Percentiles rank a stretch among this genome's conserved stretches.
These are phyloP conservation scores for Ammopiptanthus mongolicus DNA, from an alignment of 306 rosid genomes.

Conservation along the genomic window DNA sequence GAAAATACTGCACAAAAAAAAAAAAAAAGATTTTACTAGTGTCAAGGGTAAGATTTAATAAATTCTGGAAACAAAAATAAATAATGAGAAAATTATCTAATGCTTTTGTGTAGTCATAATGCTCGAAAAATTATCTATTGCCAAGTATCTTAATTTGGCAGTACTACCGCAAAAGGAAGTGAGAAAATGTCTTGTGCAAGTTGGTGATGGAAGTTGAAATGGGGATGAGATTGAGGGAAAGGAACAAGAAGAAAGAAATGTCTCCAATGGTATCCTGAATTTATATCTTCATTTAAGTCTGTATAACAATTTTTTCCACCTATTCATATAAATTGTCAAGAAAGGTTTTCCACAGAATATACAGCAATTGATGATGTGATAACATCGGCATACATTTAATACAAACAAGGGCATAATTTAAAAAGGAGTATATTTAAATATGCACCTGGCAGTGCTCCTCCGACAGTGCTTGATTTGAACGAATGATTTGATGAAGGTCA, in stretches of 20 bases:
- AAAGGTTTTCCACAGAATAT: not conserved
- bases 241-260: not conserved
- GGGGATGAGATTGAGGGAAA: not conserved
- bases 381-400: not conserved
- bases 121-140: not conserved
- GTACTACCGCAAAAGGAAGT: not conserved
- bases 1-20: slow-evolving; percentile 66
- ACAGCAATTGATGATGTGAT: not conserved
- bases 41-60: not conserved
- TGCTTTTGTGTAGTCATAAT: not conserved
- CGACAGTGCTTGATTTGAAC: slow-evolving; percentile 83
- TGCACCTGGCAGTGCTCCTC: slow-evolving; percentile 98
- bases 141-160: not conserved
- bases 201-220: not conserved
- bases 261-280: not conserved
- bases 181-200: not conserved
- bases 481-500: slow-evolving; percentile 91
- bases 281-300: not conserved
- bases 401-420: not conserved
- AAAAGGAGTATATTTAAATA: not conserved
- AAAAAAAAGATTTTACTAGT: not conserved
- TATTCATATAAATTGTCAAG: not conserved
- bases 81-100: not conserved
- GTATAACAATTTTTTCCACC: not conserved
- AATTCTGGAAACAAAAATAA: not conserved